These are phyloP conservation scores for Phialophora tarda DNA, from an alignment of 2,329 filamentous ascomycete genomes.

Conservation along the genomic window DNA sequence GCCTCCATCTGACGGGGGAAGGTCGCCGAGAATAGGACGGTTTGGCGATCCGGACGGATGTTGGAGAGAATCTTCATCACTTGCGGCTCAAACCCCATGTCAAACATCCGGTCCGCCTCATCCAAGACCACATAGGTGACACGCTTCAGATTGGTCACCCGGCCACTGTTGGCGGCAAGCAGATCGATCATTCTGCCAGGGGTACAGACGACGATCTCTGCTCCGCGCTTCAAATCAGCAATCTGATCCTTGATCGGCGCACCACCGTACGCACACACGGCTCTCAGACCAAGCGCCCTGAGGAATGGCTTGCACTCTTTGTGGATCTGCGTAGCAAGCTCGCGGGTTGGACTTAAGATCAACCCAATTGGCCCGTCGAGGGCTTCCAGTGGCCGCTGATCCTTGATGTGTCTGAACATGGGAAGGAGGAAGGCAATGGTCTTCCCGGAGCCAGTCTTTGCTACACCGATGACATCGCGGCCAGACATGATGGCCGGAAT, in stretches of 20 bases:
- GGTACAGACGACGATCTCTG: conserved; percentile 93
- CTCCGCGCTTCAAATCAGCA: conserved; percentile 90
- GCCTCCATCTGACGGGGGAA: conserved; percentile 94
- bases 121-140: conserved; percentile 95
- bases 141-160: conserved; percentile 86
- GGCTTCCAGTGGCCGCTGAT: conserved; percentile 80
- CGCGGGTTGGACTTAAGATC: conserved; percentile 92
- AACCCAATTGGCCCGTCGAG: conserved; percentile 86
- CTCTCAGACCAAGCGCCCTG: conserved; percentile 80
- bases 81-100: conserved; percentile 99
- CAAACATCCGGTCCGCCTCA: conserved; percentile 98
- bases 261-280: conserved; percentile 92
- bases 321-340: conserved; percentile 92
- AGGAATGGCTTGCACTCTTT: conserved; percentile 93
- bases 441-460: conserved; percentile 97
- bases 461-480: conserved; percentile 91
- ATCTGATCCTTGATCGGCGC: conserved; percentile 98
- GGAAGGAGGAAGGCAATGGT: conserved; percentile 93
- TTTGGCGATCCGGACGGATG: conserved; percentile 89
- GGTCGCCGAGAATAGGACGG: conserved; percentile 93
- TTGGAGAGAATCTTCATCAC: conserved; percentile 96
- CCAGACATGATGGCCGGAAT: conserved; percentile 96
- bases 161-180: conserved; percentile 88
- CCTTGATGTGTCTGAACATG: conserved; percentile 98
- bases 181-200: conserved; percentile 96